phyloP scores from a whole-genome alignment of 768 basidiomycete species.

The Nidularia pulvinata region DNA sequence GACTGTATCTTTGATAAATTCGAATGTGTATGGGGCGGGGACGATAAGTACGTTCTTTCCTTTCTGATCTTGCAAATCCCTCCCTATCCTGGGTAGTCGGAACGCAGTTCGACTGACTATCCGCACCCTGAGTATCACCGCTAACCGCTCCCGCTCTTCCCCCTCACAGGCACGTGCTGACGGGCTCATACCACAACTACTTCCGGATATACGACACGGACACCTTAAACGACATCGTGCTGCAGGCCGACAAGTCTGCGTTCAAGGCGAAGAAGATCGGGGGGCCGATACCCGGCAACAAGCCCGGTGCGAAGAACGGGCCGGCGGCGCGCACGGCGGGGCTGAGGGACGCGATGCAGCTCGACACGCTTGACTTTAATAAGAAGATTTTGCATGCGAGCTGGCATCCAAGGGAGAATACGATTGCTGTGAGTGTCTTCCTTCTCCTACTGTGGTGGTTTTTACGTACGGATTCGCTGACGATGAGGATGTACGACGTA shows the following conservation, averaged over 20 bases:
- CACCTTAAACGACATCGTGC: conserved; percentile 81
- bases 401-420: conserved; percentile 99
- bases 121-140: conserved; percentile 1
- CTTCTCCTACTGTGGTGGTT: no score
- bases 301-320: conserved; percentile 75
- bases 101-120: conserved; percentile 1
- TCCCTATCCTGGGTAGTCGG: conserved; percentile 1
- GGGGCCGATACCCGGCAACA: conserved; percentile 73
- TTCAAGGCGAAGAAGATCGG: conserved; percentile 99
- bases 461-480: no score
- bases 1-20: conserved; percentile 99
- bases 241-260: conserved; percentile 98
- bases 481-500: conserved; percentile 22
- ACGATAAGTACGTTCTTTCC: conserved; percentile 76
- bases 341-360: conserved; percentile 84
- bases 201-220: conserved; percentile 99
- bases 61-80: conserved; percentile 15
- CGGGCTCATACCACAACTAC: conserved; percentile 99
- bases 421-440: conserved; percentile 81
- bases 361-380: conserved; percentile 89
- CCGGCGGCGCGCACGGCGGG: conserved; percentile 54
- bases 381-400: conserved; percentile 96
- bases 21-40: conserved; percentile 97
- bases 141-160: not conserved
- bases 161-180: conserved; percentile 80